Percentiles rank a stretch among this genome's conserved stretches.
These are phyloP conservation scores for Daldinia vernicosa DNA, from an alignment of 495 filamentous ascomycete genomes.

Conservation along the genomic window DNA sequence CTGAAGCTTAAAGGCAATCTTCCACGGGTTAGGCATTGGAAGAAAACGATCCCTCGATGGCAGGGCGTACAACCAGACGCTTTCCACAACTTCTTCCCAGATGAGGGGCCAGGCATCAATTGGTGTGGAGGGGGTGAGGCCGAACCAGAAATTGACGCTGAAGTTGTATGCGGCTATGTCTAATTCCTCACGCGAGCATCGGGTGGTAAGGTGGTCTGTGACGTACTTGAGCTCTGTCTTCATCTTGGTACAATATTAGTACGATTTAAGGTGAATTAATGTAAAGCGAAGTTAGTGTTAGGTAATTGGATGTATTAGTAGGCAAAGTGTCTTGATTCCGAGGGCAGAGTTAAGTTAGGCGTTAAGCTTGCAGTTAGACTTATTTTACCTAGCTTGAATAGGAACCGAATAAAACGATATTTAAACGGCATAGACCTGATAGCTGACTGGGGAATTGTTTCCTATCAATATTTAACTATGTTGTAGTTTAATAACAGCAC, in stretches of 20 bases:
- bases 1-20: slow-evolving; percentile 10
- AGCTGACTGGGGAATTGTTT: background rate
- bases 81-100: background rate
- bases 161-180: background rate
- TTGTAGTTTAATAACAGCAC: background rate
- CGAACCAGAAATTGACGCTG: background rate
- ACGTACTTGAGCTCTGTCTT: background rate
- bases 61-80: slow-evolving; percentile 10
- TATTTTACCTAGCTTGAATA: background rate
- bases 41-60: background rate
- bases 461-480: background rate
- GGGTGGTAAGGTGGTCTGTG: background rate
- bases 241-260: background rate
- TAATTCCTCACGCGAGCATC: background rate
- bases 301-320: background rate
- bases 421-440: background rate
- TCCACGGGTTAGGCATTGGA: slow-evolving; percentile 8
- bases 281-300: background rate
- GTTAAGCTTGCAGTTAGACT: too few species aligned
- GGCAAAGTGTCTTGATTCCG: background rate
- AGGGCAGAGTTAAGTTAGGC: too few species aligned
- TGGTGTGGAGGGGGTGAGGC: background rate
- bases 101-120: background rate
- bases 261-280: background rate
- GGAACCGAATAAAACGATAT: background rate